Base-by-base conservation (phyloP, 371 early-diverging fungal genomes). In the Rhizopus sp. region DNA sequence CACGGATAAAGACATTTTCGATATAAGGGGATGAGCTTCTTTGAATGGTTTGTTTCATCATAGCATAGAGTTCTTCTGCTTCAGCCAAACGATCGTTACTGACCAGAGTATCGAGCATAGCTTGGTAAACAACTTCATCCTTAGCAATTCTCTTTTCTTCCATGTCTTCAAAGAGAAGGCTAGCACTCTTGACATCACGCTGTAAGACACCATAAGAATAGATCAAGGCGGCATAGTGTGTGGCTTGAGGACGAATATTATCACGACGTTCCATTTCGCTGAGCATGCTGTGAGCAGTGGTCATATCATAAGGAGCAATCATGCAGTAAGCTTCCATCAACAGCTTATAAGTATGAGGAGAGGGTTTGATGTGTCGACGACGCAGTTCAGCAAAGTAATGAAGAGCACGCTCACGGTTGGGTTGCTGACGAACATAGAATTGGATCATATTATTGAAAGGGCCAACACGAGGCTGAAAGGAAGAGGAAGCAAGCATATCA, bases 391-490 rank as follows among this genome's bases (percentile, higher is more conserved):
- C 58, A 50, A 81, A 81, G 60, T 83, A 86, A 8, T 75, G 68
- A 16, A 86, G 60, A 6, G 75, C 85, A 4, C 75, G 72, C 15
- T 72, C 68, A 16, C 87, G 80, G 55, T 81, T 71, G 31, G 73
- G 82, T 47, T 82, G 77, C 40, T 86, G 82, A 39, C 84, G 83
- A 2, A 82, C 82, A 63, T 84, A 84, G 50, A 83, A 82, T 53
- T 86, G 87, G 37, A 86, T 86, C 84, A 86, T 84, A 53, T 82
- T 75, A 56, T 86, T 86, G 50, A 82, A 84, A 0, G 84, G 85
- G 17, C 81, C 85, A 2, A 84, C 80, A 42, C 50, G 72, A 35
- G 82, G 82, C 37, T 81, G 78, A 56, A 79, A 83, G 53, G 69
- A 70, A 16, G 78, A 71, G 4, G 78, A 68, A 6, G 69, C 64